These are phyloP conservation scores for Silene coronaria DNA, from an alignment of 179 eudicot species.

Conservation along the genomic window DNA sequence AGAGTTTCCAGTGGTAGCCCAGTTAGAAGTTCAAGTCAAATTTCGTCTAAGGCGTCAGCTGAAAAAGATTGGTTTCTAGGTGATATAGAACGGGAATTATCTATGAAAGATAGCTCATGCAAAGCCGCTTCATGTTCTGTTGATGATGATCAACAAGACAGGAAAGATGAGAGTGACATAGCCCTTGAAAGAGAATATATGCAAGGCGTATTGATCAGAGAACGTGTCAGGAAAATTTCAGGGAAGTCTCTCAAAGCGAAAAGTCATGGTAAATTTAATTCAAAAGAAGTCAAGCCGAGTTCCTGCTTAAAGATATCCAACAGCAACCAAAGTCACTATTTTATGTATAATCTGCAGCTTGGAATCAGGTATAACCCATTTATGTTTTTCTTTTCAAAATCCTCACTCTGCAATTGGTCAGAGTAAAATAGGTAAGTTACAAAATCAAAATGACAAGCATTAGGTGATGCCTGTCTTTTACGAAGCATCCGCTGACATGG, in stretches of 20 bases:
- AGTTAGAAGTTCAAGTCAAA: constrained; percentile 37
- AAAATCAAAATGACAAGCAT: not conserved
- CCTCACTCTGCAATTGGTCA: not conserved
- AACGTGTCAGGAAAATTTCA: constrained; percentile 37
- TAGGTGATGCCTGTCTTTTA: not conserved
- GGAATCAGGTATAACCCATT: constrained; percentile 75
- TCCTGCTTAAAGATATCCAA: constrained; percentile 42
- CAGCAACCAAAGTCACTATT: constrained; percentile 35
- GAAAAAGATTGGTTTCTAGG: constrained; percentile 35
- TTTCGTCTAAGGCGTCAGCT: constrained; percentile 36
- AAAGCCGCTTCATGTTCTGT: constrained; percentile 23
- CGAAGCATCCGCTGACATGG: not conserved
- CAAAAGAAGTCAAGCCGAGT: constrained; percentile 42
- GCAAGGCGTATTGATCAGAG: constrained; percentile 84
- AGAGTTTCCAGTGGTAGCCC: constrained; percentile 34
- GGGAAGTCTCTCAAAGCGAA: constrained; percentile 39
- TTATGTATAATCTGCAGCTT: constrained; percentile 47
- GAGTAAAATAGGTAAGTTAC: not conserved
- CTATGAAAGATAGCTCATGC: constrained; percentile 34
- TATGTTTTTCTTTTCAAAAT: not conserved
- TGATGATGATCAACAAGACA: constrained; percentile 40
- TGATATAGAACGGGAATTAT: constrained; percentile 39
- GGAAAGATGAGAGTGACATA: constrained; percentile 33
- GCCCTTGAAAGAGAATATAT: constrained; percentile 82
- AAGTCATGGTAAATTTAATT: constrained; percentile 40